Evolutionary conservation across 495 filamentous ascomycete species (phyloP), one percentile per base, ranked within the genome.

Genomic region (Lasiosphaeriaceae sp.): DNA sequence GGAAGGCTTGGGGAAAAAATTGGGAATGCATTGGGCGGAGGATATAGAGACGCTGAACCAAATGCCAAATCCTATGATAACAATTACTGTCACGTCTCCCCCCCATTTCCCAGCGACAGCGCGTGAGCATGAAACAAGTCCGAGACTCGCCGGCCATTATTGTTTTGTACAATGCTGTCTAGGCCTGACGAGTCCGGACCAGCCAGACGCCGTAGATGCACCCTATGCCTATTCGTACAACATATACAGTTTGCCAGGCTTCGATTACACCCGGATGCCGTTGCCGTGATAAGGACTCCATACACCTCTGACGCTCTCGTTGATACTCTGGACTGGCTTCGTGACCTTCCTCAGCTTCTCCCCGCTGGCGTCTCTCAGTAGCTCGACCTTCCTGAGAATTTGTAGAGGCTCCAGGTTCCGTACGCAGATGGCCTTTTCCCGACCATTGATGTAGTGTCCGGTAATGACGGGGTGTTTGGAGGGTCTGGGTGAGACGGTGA

Each of bases 251-350:
- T 11, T 7, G 26, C 1, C 56, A 3, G 21, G 1, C 45, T 20
- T 35, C 46, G 41, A 37, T 58, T 70, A 80, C 62, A 80, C 72
- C 50, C 50, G 45, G 71, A 78, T 69, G 7, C 76, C 76, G 14
- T 70, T 66, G 55, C 92, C 91, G 72, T 97, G 94, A 70, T 89
- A 96, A 43, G 92, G 92, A 76, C 84, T 88, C 92, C 93, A 98
- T 59, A 97, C 83, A 56, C 94, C 94, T 77, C 94, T 86, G 14
- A 97, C 91, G 74, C 90, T 92, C 72, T 92, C 86, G 70, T 94
- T 97, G 69, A 88, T 76, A 82, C 89, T 93, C 54, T 76, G 82
- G 21, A 98, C 87, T 7, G 90, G 86, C 79, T 93, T 96, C 70
- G 79, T 90, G 56, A 86, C 79, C 67, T 75, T 82, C 78, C 83